Evolutionary conservation across 108 stramenopile species (phyloP), one percentile per base, ranked within the genome.

Genomic region (Hondaea fermentalgiana): DNA sequence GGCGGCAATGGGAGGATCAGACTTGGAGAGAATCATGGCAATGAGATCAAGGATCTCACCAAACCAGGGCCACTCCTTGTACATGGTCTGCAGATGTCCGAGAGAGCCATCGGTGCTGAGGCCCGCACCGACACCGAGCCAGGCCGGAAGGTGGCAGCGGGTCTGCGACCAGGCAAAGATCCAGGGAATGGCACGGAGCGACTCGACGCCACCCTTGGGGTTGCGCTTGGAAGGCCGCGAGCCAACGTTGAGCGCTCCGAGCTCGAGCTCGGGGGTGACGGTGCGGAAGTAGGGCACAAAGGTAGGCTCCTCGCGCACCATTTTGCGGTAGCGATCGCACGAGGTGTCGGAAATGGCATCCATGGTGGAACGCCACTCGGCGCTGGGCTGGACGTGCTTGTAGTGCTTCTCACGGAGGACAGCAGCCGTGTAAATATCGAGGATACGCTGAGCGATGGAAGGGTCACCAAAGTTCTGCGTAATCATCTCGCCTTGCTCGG

Each of bases 401-500:
- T 92, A 93, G 88, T 96, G 95, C 58, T 91, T 90, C 88, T 99
- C 97, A 64, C 96, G 90, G 58, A 98, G 88, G 4, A 99, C 95
- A 4, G 96, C 98, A 16, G 98, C 95, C 5, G 97, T 98, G 95
- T 97, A 98, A 88, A 98, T 95, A 91, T 99, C 98, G 35, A 99
- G 92, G 5, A 96, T 97, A 44, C 95, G 92, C 87, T 98, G 97
- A 19, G 97, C 96, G 76, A 97, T 95, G 64, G 93, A 92, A 35
- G 90, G 76, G n/a, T 95, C 92, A 25, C 98, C 98, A 91, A 98
- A 99, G 93, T 98, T 99, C 90, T 98, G 97, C 29, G 95, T 95
- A 88, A 99, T 98, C 98, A 99, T 99, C 93, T 99, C 98, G 47
- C 98, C 98, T 92, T 99, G 98, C 90, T 99, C 98, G 10, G 98